Evolutionary conservation across 805 yeast species (phyloP).

Genomic region (Blastobotrys mokoenaii): DNA sequence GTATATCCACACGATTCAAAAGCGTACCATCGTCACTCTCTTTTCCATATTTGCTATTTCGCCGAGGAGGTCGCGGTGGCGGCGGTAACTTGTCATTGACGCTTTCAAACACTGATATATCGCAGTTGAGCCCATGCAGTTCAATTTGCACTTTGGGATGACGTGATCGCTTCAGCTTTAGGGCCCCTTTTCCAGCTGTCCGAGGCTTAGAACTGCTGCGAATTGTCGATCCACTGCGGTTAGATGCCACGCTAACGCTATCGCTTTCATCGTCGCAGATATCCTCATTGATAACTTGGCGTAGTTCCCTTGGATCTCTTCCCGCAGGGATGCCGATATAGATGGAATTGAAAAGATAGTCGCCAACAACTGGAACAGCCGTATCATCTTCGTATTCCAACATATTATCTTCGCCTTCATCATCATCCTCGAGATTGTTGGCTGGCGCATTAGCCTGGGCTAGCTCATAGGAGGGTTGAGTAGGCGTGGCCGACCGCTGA

Average conservation of each 20-base stretch:
- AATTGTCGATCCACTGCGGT: background rate
- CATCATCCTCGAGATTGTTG: slow-evolving; percentile 6
- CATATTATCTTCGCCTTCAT: slow-evolving; percentile 13
- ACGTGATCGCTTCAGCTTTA: slow-evolving; percentile 58
- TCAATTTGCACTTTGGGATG: slow-evolving; percentile 52
- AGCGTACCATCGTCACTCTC: slow-evolving; percentile 32
- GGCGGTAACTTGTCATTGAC: slow-evolving; percentile 28
- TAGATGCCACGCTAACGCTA: slow-evolving; percentile 8
- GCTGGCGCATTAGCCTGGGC: slow-evolving; percentile 7
- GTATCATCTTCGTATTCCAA: no score
- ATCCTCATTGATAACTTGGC: slow-evolving; percentile 48
- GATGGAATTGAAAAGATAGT: slow-evolving; percentile 70
- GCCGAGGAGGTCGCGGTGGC: no score
- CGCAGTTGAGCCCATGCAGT: slow-evolving; percentile 43
- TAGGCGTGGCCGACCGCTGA: background rate
- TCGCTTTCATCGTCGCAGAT: slow-evolving; percentile 21
- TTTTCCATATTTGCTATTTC: slow-evolving; percentile 28
- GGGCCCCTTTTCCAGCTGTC: slow-evolving; percentile 7
- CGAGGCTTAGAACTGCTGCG: background rate
- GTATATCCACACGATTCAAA: slow-evolving; percentile 41
- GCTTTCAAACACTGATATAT: slow-evolving; percentile 37
- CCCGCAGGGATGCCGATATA: slow-evolving; percentile 53
- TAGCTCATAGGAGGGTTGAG: no score
- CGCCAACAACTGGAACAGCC: slow-evolving; percentile 37
- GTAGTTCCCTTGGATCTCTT: slow-evolving; percentile 36